Evolutionary conservation across 1,284 basidiomycete species (phyloP).

Genomic region (Papiliotrema nemorosa): DNA sequence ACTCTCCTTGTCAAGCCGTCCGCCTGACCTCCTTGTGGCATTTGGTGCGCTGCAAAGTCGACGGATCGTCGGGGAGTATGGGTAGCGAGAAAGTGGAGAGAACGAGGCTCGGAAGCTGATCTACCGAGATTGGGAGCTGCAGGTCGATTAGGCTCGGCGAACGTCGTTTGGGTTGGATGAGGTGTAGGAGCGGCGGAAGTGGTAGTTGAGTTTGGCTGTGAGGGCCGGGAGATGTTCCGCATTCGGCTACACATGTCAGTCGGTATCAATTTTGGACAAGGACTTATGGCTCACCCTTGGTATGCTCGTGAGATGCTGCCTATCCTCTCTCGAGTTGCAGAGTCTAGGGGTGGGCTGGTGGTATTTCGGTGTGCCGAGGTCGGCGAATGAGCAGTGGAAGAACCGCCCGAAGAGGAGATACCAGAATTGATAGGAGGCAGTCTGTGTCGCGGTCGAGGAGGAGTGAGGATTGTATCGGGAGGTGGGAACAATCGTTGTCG

Average conservation of each 20-base stretch:
- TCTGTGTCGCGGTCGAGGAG: not conserved
- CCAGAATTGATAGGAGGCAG: not conserved
- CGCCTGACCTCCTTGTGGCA: not conserved
- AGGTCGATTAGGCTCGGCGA: slow-evolving; percentile 1
- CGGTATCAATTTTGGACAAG: not conserved
- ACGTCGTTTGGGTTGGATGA: not conserved
- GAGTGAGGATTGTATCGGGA: slow-evolving; percentile 8
- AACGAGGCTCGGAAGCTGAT: slow-evolving; percentile 4
- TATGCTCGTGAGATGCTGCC: slow-evolving; percentile 8
- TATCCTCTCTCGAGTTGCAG: slow-evolving; percentile 1
- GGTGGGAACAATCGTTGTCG: slow-evolving; percentile 5
- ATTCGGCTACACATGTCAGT: slow-evolving; percentile 2
- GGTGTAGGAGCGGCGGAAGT: slow-evolving; percentile 1
- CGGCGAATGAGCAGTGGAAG: not conserved
- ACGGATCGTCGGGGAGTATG: not conserved
- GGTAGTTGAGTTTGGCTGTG: not conserved
- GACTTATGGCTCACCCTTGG: slow-evolving; percentile 2
- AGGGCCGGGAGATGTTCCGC: not conserved
- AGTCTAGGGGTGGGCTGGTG: not conserved
- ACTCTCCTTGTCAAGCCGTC: not conserved
- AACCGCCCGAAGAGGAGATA: not conserved
- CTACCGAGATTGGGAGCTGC: slow-evolving; percentile 4
- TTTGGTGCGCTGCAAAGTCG: slow-evolving; percentile 2
- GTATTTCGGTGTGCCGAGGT: not conserved
- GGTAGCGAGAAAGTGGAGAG: not conserved